Evolutionary conservation across 345 rosid genomes (phyloP).

Genomic region (Eucalyptus albens): DNA sequence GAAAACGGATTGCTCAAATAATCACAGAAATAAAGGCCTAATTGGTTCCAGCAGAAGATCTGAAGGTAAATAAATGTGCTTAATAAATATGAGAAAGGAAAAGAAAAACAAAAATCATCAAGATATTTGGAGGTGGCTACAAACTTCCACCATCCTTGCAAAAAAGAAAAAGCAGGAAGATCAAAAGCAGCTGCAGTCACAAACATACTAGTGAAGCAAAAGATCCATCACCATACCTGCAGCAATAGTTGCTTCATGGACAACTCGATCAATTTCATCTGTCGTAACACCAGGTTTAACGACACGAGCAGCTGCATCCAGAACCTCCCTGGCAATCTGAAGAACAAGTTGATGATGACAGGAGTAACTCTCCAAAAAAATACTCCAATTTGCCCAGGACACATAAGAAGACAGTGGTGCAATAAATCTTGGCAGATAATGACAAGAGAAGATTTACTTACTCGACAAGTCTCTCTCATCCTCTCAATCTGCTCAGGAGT

Average conservation of each 20-base stretch:
- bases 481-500: constrained; percentile 69
- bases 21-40: neutral
- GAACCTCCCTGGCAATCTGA: constrained; percentile 78
- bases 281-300: constrained; percentile 87
- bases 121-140: neutral
- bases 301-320: constrained; percentile 82
- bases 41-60: neutral
- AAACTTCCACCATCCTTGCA: neutral
- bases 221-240: constrained; percentile 35
- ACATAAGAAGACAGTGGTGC: neutral
- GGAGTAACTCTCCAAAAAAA: neutral
- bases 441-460: constrained; percentile 12
- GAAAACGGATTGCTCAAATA: neutral
- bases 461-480: constrained; percentile 88
- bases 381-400: neutral
- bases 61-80: neutral
- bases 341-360: neutral
- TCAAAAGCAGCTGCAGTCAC: neutral
- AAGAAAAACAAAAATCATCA: neutral
- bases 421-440: neutral
- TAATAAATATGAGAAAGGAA: neutral
- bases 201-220: neutral
- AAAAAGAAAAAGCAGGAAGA: neutral
- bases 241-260: constrained; percentile 80
- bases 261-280: constrained; percentile 91